These are phyloP conservation scores for Lachnellula arida DNA, from an alignment of 2,329 filamentous ascomycete genomes.

Conservation along the genomic window DNA sequence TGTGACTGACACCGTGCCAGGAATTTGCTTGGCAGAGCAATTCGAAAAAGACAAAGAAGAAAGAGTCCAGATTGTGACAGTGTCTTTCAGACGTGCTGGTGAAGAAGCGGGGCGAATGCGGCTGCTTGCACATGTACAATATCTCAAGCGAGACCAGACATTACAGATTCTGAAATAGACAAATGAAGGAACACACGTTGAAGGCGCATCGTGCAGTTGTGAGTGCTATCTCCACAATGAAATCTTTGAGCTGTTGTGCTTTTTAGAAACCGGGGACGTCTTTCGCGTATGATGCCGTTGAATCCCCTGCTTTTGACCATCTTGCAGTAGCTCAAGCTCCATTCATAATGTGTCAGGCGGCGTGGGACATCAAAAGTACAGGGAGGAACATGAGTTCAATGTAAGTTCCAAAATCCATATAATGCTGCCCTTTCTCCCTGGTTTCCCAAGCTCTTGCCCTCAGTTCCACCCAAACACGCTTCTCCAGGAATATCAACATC, in stretches of 20 bases:
- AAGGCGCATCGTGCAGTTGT: background rate
- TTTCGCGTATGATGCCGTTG: background rate
- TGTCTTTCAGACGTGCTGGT: background rate
- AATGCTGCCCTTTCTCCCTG: background rate
- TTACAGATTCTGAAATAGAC: background rate
- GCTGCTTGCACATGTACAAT: background rate
- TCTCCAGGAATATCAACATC: too few relatives aligned
- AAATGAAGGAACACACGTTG: background rate
- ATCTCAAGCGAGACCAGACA: background rate
- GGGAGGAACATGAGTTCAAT: background rate
- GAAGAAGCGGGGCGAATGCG: background rate
- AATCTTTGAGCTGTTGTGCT: background rate
- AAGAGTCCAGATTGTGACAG: constrained; percentile 12
- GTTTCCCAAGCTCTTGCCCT: background rate
- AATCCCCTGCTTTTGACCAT: background rate
- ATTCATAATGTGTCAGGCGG: background rate
- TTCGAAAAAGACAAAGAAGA: constrained; percentile 27
- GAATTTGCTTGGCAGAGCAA: constrained; percentile 32
- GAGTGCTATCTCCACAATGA: background rate
- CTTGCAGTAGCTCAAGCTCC: background rate
- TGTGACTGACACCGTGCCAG: constrained; percentile 13
- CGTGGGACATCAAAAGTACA: too few relatives aligned
- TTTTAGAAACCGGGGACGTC: background rate
- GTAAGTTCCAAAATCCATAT: background rate
- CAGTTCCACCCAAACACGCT: background rate